phyloP scores from a whole-genome alignment of 2,329 filamentous ascomycete genomes.

The Acephala macrosclerotiorum region DNA sequence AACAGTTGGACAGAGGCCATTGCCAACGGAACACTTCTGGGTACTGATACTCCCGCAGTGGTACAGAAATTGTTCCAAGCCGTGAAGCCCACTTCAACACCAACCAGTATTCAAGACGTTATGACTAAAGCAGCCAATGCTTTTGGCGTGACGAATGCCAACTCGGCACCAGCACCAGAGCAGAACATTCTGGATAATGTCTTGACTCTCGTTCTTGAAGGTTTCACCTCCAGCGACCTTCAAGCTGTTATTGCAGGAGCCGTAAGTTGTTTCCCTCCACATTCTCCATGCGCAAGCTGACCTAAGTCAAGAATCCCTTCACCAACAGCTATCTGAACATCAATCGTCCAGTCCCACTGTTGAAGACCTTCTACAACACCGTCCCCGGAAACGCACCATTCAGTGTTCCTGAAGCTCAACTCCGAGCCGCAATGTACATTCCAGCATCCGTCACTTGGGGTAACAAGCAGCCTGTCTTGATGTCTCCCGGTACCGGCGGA shows the following conservation, averaged over 20 bases:
- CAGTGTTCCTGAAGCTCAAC: slow-evolving; percentile 51
- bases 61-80: slow-evolving; percentile 30
- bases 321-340: slow-evolving; percentile 22
- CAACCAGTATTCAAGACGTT: slow-evolving; percentile 36
- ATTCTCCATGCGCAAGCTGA: slow-evolving; percentile 1
- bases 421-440: slow-evolving; percentile 61
- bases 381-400: slow-evolving; percentile 54
- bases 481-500: slow-evolving; percentile 60
- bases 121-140: slow-evolving; percentile 19
- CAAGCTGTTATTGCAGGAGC: slow-evolving; percentile 17
- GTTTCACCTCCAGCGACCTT: slow-evolving; percentile 29
- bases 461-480: slow-evolving; percentile 54
- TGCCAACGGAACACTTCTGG: slow-evolving; percentile 29
- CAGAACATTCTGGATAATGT: slow-evolving; percentile 28
- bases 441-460: slow-evolving; percentile 56
- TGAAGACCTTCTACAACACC: slow-evolving; percentile 44
- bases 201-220: slow-evolving; percentile 28
- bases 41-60: slow-evolving; percentile 26
- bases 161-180: slow-evolving; percentile 19
- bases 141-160: slow-evolving; percentile 15
- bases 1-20: slow-evolving; percentile 25
- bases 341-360: slow-evolving; percentile 43
- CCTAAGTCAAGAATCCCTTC: slow-evolving; percentile 16
- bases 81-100: slow-evolving; percentile 39
- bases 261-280: not conserved